A percentile compares a stretch with the other conserved stretches of the same genome.
phyloP scores from a whole-genome alignment of 1,284 basidiomycete genomes.

The Rhodotorula mucilaginosa region DNA sequence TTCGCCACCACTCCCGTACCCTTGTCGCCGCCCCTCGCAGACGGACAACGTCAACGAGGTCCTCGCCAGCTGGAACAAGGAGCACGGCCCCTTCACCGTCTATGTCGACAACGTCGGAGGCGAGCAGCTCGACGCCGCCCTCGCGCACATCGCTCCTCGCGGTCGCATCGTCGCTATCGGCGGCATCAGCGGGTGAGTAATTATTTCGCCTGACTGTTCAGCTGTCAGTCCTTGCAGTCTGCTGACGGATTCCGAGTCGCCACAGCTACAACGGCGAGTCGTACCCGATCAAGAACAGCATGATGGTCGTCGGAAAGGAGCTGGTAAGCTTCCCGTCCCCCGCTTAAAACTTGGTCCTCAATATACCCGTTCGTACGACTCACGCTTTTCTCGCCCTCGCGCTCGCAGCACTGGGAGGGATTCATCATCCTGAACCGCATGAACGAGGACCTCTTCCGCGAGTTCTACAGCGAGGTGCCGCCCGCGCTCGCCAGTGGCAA shows the following conservation, averaged over 20 bases:
- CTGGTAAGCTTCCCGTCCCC: conserved; percentile 58
- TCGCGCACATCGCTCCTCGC: conserved; percentile 24
- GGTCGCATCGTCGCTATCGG: conserved; percentile 32
- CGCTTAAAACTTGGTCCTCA: conserved; percentile 35
- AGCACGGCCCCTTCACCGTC: conserved; percentile 24
- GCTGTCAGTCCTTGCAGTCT: not conserved
- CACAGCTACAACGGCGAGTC: conserved; percentile 20
- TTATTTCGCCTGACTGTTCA: not conserved
- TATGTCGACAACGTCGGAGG: conserved; percentile 41
- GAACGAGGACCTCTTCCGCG: conserved; percentile 8
- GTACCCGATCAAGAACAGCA: conserved; percentile 51
- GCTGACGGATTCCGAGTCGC: not conserved
- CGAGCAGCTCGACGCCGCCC: conserved; percentile 35
- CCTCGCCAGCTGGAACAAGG: conserved; percentile 22
- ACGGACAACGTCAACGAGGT: conserved; percentile 20
- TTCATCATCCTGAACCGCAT: conserved; percentile 30
- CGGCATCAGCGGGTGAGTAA: conserved; percentile 8
- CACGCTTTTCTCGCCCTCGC: not conserved
- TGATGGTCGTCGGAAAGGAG: conserved; percentile 67
- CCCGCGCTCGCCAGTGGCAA: conserved; percentile 58
- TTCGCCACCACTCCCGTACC: not conserved
- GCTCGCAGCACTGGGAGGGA: not conserved
- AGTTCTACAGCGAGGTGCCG: conserved; percentile 52
- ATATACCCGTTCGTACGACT: conserved; percentile 6
- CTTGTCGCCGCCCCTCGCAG: conserved; percentile 40